These are phyloP conservation scores for Rosa multiflora DNA, from an alignment of 306 rosid species.

Conservation along the genomic window DNA sequence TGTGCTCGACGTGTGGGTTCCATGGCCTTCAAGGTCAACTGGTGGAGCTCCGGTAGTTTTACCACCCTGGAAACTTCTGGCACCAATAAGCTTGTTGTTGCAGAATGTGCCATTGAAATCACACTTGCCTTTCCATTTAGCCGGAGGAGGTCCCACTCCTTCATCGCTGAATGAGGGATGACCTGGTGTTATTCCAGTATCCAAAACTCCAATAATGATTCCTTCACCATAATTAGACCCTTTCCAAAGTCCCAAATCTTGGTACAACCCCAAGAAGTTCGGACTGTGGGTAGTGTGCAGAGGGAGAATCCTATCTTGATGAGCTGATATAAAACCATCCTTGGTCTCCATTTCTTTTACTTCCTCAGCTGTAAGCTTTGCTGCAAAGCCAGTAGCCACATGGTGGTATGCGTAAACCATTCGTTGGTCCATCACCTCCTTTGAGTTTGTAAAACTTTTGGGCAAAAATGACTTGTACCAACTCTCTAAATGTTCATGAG, in stretches of 20 bases:
- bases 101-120: slow-evolving; percentile 45
- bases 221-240: slow-evolving; percentile 61
- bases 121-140: slow-evolving; percentile 73
- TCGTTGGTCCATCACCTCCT: slow-evolving; percentile 17
- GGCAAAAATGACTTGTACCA: slow-evolving; percentile 72
- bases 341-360: slow-evolving; percentile 36
- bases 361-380: slow-evolving; percentile 52
- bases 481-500: slow-evolving; percentile 35
- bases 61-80: slow-evolving; percentile 30
- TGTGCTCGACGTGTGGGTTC: slow-evolving; percentile 63
- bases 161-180: slow-evolving; percentile 67
- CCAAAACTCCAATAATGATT: slow-evolving; percentile 62
- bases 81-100: slow-evolving; percentile 70
- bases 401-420: slow-evolving; percentile 43
- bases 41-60: slow-evolving; percentile 30
- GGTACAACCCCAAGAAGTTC: slow-evolving; percentile 51
- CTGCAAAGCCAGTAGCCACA: slow-evolving; percentile 66
- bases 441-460: slow-evolving; percentile 18
- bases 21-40: slow-evolving; percentile 49
- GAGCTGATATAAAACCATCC: slow-evolving; percentile 54
- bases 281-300: slow-evolving; percentile 65
- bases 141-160: slow-evolving; percentile 60
- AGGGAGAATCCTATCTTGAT: slow-evolving; percentile 35
- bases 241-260: slow-evolving; percentile 48
- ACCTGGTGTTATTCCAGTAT: slow-evolving; percentile 46